Conservation (phyloP, 148 eudicot species). For the Rhododendron ovatum region DNA sequence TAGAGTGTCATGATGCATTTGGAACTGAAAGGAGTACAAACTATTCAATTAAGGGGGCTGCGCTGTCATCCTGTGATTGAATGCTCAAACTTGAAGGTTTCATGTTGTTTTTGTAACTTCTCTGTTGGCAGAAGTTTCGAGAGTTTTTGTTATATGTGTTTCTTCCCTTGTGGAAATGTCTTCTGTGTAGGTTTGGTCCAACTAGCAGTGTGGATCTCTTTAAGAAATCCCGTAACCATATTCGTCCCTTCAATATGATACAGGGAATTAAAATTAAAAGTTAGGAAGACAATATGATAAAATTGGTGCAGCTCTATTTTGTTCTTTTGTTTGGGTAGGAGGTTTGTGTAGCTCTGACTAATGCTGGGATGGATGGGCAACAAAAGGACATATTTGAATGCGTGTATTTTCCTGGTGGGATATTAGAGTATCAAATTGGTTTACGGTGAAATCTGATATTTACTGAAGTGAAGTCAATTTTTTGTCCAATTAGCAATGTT, state of each 20-base stretch:
- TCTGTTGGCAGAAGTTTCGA: background rate
- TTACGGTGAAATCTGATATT: background rate
- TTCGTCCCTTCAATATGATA: background rate
- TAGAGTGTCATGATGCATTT: background rate
- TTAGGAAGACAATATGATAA: background rate
- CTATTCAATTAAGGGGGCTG: background rate
- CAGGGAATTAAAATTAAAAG: background rate
- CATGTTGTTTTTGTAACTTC: background rate
- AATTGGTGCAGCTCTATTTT: background rate
- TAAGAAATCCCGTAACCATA: background rate
- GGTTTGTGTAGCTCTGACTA: background rate
- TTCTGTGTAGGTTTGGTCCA: background rate
- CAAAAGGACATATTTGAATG: background rate
- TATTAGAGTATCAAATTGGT: background rate
- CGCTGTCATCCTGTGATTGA: background rate
- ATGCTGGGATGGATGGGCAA: background rate
- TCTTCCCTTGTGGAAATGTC: background rate
- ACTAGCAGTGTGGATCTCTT: background rate
- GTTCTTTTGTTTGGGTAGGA: background rate
- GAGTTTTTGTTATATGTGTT: background rate
- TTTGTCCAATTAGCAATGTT: background rate
- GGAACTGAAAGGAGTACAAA: background rate
- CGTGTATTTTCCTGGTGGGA: background rate
- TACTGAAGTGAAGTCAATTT: background rate
- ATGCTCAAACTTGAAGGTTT: background rate